Conservation (phyloP, 805 yeast genomes). For the Scheffersomyces stipitis region DNA sequence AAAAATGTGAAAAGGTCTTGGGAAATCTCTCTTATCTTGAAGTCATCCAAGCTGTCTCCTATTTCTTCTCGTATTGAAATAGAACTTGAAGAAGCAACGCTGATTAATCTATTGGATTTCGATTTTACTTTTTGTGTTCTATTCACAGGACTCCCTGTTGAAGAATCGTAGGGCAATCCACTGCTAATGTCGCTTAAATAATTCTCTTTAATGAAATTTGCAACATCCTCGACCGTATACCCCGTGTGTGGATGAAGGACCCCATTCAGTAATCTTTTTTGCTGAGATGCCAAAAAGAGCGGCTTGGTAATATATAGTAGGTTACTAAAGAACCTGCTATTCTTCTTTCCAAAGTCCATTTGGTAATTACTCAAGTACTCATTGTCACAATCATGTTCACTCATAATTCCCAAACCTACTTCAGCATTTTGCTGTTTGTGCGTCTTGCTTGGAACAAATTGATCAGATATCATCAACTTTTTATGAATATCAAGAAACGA, state of each 20-base stretch:
- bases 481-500: slow-evolving; percentile 27
- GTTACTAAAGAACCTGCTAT: slow-evolving; percentile 16
- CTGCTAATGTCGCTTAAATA: slow-evolving; percentile 5
- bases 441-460: slow-evolving; percentile 23
- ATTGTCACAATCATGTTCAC: slow-evolving; percentile 7
- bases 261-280: slow-evolving; percentile 20
- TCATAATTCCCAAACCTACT: slow-evolving; percentile 20
- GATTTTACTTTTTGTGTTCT: slow-evolving; percentile 5
- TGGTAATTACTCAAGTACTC: slow-evolving; percentile 13
- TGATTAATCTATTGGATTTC: slow-evolving; percentile 7
- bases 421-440: slow-evolving; percentile 15
- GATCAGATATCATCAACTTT: slow-evolving; percentile 33
- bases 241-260: slow-evolving; percentile 20
- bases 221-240: slow-evolving; percentile 29
- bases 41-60: slow-evolving; percentile 21
- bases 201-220: slow-evolving; percentile 20
- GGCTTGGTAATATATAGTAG: slow-evolving; percentile 22
- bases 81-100: slow-evolving; percentile 11
- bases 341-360: slow-evolving; percentile 18
- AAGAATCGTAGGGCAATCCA: neutral
- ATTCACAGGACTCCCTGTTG: neutral
- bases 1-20: slow-evolving; percentile 28
- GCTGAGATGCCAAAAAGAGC: slow-evolving; percentile 24
- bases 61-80: slow-evolving; percentile 6
- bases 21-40: slow-evolving; percentile 25